Conservation (phyloP, 1,284 basidiomycete genomes). For the Pseudozyma pruni region DNA sequence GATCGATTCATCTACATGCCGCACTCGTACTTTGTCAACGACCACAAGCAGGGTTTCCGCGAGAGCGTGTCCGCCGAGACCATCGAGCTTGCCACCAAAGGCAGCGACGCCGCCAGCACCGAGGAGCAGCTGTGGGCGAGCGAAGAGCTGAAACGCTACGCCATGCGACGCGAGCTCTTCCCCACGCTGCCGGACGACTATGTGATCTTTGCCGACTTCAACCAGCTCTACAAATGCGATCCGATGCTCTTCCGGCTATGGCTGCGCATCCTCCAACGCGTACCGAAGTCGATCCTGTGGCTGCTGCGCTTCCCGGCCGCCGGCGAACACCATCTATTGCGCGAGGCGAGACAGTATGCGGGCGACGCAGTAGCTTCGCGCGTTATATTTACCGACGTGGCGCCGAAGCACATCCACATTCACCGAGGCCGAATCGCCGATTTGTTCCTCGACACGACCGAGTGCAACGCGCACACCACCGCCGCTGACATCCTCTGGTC, state of each 20-base stretch:
- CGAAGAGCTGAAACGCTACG: constrained; percentile 71
- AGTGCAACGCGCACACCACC: constrained; percentile 77
- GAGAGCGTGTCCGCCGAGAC: constrained; percentile 34
- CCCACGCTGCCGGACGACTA: constrained; percentile 69
- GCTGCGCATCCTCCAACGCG: constrained; percentile 72
- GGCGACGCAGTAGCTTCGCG: constrained; percentile 73
- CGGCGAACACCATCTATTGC: constrained; percentile 73
- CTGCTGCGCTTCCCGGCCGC: constrained; percentile 74
- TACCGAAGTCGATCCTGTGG: constrained; percentile 75
- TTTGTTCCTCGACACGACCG: constrained; percentile 75
- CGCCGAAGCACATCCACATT: constrained; percentile 73
- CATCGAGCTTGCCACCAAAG: constrained; percentile 9
- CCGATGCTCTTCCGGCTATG: constrained; percentile 73
- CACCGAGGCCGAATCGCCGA: constrained; percentile 73
- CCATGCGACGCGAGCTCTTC: constrained; percentile 71
- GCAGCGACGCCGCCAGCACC: constrained; percentile 4
- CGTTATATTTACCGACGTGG: constrained; percentile 74
- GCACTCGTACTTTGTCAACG: constrained; percentile 75
- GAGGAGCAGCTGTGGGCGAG: constrained; percentile 70
- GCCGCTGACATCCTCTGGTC: constrained; percentile 75
- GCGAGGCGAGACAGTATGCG: constrained; percentile 72
- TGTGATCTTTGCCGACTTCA: constrained; percentile 76
- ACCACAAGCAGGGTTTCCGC: constrained; percentile 74
- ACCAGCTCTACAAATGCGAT: constrained; percentile 71
- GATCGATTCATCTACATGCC: constrained; percentile 71